Percentiles rank a stretch among this genome's conserved stretches.
phyloP scores from a whole-genome alignment of 345 rosid species.

The Gossypium sturtianum region DNA sequence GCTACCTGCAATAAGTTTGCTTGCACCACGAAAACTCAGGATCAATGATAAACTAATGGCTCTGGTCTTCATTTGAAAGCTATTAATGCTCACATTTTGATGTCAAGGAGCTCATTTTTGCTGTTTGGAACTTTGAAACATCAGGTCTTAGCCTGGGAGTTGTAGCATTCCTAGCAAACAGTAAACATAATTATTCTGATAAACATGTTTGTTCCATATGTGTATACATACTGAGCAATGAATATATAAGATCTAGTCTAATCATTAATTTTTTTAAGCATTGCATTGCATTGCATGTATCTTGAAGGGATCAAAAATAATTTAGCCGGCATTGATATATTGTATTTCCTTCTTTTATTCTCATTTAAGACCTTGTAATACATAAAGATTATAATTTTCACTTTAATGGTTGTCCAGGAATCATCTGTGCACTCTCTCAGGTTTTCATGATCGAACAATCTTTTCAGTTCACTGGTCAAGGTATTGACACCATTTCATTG shows the following conservation, averaged over 20 bases:
- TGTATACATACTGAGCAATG: conserved; percentile 13
- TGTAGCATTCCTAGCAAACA: not conserved
- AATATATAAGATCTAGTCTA: not conserved
- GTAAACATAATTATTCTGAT: not conserved
- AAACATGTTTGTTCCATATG: not conserved
- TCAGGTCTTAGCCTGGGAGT: not conserved
- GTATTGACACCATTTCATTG: conserved; percentile 28
- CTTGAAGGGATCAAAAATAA: not conserved
- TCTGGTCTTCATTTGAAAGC: not conserved
- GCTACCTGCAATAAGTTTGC: not conserved
- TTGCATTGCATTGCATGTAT: conserved; percentile 44
- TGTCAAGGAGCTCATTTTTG: not conserved
- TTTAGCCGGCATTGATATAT: not conserved
- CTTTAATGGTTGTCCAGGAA: conserved; percentile 50
- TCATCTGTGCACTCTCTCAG: conserved; percentile 75
- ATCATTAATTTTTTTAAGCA: not conserved
- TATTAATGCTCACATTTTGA: not conserved
- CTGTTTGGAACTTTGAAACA: not conserved
- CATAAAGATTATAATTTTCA: not conserved
- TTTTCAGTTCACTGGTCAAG: conserved; percentile 97
- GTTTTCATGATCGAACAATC: conserved; percentile 89
- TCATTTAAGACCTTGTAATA: not conserved
- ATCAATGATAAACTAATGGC: not conserved
- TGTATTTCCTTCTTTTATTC: not conserved
- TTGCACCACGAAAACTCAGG: not conserved